A percentile compares a stretch with the other conserved stretches of the same genome.
Evolutionary conservation across 2,329 filamentous ascomycete genomes (phyloP).

Genomic region (Aspergillus eucalypticola): DNA sequence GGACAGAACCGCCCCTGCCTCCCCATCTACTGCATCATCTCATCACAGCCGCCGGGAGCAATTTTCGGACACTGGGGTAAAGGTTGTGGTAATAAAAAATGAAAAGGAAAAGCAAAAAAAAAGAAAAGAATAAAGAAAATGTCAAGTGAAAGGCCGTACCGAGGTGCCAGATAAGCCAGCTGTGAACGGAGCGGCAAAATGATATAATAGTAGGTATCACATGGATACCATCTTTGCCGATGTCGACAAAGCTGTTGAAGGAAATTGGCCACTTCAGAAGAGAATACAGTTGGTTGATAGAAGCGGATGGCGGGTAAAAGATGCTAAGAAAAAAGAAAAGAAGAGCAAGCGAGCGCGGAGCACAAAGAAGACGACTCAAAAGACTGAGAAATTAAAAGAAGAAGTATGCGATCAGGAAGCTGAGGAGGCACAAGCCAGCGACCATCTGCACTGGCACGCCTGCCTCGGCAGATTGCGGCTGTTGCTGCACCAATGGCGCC

Average conservation of each 20-base stretch:
- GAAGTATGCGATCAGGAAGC: constrained; percentile 92
- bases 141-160: constrained; percentile 10
- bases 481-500: constrained; percentile 54
- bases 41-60: constrained; percentile 10
- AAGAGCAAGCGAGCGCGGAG: constrained; percentile 21
- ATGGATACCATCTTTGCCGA: constrained; percentile 23
- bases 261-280: constrained; percentile 28
- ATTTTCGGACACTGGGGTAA: neutral
- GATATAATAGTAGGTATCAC: constrained; percentile 8
- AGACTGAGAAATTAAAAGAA: constrained; percentile 69
- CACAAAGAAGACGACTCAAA: constrained; percentile 14
- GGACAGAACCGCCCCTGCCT: constrained; percentile 7
- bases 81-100: constrained; percentile 10
- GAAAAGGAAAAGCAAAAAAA: constrained; percentile 17
- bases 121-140: constrained; percentile 19
- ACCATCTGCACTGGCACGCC: constrained; percentile 87
- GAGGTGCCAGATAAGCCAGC: constrained; percentile 2
- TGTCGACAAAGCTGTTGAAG: constrained; percentile 27
- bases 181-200: constrained; percentile 7
- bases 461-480: constrained; percentile 57
- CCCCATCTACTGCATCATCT: constrained; percentile 19
- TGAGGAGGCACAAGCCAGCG: constrained; percentile 79
- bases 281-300: constrained; percentile 25
- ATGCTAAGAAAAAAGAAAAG: constrained; percentile 24
- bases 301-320: constrained; percentile 22